Evolutionary conservation across 768 basidiomycete species (phyloP).

Genomic region (Psilocybe sp.): DNA sequence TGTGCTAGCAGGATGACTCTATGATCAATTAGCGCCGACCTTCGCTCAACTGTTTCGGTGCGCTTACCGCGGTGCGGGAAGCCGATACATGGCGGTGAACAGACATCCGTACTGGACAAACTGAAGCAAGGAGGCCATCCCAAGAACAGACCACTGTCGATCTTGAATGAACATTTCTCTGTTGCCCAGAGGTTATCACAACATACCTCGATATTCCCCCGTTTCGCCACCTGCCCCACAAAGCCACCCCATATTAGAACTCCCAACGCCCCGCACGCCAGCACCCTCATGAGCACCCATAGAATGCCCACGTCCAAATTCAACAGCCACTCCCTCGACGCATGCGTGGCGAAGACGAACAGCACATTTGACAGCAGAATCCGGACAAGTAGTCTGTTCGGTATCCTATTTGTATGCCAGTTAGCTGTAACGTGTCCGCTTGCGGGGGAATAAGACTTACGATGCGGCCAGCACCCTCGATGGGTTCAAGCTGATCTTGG

Average conservation of each 20-base stretch:
- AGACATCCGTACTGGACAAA: conserved; percentile 69
- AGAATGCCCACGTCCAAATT: conserved; percentile 67
- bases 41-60: neutral
- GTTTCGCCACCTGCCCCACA: conserved; percentile 52
- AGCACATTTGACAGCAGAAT: conserved; percentile 61
- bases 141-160: conserved; percentile 67
- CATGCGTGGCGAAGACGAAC: conserved; percentile 59
- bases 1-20: conserved; percentile 72
- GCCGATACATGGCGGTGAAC: conserved; percentile 64
- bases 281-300: conserved; percentile 72
- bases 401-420: conserved; percentile 37
- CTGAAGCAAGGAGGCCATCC: conserved; percentile 60
- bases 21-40: neutral
- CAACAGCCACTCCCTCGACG: conserved; percentile 66
- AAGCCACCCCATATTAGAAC: conserved; percentile 58
- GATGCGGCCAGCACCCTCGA: conserved; percentile 51
- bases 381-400: conserved; percentile 49
- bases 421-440: conserved; percentile 12
- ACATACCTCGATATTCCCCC: conserved; percentile 59
- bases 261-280: conserved; percentile 70
- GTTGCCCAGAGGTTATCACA: conserved; percentile 3
- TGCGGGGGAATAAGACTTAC: conserved; percentile 31
- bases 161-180: conserved; percentile 5
- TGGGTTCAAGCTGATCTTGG: conserved; percentile 60
- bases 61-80: conserved; percentile 61